These are phyloP conservation scores for Boletus insuetus DNA, from an alignment of 768 basidiomycete species.

Conservation along the genomic window DNA sequence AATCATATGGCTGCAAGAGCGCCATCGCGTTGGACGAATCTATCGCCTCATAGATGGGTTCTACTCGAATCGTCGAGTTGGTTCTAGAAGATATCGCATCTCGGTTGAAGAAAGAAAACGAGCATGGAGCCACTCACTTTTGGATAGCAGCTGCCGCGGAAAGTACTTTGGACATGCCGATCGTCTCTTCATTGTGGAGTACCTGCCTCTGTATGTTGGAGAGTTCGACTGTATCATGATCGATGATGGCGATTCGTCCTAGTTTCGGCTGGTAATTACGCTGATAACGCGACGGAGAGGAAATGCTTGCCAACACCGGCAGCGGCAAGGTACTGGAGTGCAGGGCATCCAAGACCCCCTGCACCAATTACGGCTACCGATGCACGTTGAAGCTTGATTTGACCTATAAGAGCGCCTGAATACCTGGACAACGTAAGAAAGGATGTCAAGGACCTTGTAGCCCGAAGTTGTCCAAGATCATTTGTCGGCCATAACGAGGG, in stretches of 20 bases:
- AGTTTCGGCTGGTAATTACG: constrained; percentile 6
- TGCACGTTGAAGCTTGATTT: constrained; percentile 73
- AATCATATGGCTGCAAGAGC: constrained; percentile 60
- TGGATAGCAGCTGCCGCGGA: constrained; percentile 73
- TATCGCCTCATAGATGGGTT: constrained; percentile 53
- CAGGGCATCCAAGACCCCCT: constrained; percentile 94
- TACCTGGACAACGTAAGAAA: background rate
- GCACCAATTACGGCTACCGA: constrained; percentile 89
- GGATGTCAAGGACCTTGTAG: constrained; percentile 56
- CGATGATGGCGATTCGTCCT: constrained; percentile 86
- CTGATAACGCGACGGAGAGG: background rate
- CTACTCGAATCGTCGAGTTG: constrained; percentile 66
- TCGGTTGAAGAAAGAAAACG: background rate
- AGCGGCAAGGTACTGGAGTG: constrained; percentile 89
- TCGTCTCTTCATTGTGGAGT: constrained; percentile 68
- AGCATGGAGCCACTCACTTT: constrained; percentile 41
- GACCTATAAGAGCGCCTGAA: constrained; percentile 55
- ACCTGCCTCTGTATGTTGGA: constrained; percentile 94
- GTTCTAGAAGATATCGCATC: constrained; percentile 45
- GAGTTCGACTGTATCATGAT: constrained; percentile 83
- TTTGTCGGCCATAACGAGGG: constrained; percentile 90
- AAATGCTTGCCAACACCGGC: constrained; percentile 78
- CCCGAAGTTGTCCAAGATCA: constrained; percentile 90
- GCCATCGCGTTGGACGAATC: constrained; percentile 59
- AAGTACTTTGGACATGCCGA: constrained; percentile 78